phyloP scores from a whole-genome alignment of 208 protist species.

The Crithidia expoeki region DNA sequence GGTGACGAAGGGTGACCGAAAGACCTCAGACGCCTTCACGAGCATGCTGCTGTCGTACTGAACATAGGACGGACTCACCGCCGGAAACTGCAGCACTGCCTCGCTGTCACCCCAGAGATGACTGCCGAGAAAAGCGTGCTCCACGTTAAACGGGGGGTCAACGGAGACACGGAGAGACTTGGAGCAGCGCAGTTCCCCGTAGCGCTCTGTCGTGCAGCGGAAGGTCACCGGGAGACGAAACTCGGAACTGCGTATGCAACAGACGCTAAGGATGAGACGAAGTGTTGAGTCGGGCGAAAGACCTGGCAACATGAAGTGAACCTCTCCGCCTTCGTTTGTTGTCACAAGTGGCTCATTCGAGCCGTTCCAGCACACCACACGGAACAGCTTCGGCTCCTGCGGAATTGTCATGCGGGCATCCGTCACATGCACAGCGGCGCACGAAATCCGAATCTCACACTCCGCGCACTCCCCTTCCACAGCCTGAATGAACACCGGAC shows the following conservation, averaged over 20 bases:
- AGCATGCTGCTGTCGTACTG: constrained; percentile 46
- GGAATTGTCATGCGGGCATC: constrained; percentile 46
- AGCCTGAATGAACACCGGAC: constrained; percentile 38
- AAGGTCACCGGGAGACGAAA: constrained; percentile 40
- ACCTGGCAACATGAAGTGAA: constrained; percentile 26
- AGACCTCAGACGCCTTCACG: constrained; percentile 31
- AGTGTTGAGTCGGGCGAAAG: constrained; percentile 19
- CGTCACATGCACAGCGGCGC: constrained; percentile 21
- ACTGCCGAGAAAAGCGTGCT: constrained; percentile 29
- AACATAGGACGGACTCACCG: constrained; percentile 24
- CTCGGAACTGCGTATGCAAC: constrained; percentile 39
- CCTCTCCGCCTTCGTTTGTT: constrained; percentile 8
- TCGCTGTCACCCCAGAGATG: constrained; percentile 12
- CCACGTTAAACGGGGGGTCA: constrained; percentile 43
- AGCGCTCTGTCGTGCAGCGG: constrained; percentile 35
- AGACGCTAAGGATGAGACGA: constrained; percentile 24
- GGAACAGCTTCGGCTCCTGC: constrained; percentile 29
- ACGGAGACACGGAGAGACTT: constrained; percentile 34
- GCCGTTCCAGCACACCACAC: constrained; percentile 22
- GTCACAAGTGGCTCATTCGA: constrained; percentile 10
- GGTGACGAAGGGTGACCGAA: constrained; percentile 26
- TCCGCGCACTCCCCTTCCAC: constrained; percentile 62
- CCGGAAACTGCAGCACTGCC: constrained; percentile 28
- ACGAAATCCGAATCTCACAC: constrained; percentile 41
- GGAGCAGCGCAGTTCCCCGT: constrained; percentile 22